Percentiles rank a stretch among this genome's conserved stretches.
Conservation (phyloP, 257 asterid genomes). For the Solanum ossicruentum region DNA sequence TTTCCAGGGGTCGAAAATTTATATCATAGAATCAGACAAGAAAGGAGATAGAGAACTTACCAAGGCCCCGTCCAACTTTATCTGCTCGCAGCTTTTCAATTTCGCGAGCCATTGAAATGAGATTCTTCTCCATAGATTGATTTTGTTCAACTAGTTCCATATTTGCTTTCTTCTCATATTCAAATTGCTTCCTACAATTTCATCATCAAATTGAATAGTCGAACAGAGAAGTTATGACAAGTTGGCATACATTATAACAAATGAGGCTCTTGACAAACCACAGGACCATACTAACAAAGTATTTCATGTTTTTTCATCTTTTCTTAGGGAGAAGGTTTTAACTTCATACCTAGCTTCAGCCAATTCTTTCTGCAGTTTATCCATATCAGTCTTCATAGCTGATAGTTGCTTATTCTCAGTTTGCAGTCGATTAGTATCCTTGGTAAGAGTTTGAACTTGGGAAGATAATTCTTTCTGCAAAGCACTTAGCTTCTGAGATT, state of each 20-base stretch:
- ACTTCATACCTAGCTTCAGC: conserved; percentile 56
- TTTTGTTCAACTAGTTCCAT: conserved; percentile 64
- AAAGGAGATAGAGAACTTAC: neutral
- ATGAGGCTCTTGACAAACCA: neutral
- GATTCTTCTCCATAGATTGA: conserved; percentile 60
- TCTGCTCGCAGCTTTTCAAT: conserved; percentile 77
- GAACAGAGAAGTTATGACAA: neutral
- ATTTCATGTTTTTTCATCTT: neutral
- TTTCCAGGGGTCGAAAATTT: neutral
- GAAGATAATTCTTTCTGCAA: conserved; percentile 51
- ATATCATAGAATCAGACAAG: neutral
- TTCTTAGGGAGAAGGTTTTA: neutral
- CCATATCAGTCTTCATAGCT: conserved; percentile 57
- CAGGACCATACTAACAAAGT: neutral
- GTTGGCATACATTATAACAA: neutral
- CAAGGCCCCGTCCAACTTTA: conserved; percentile 34
- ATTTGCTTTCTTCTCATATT: conserved; percentile 71
- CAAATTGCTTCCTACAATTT: conserved; percentile 46
- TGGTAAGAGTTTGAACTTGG: conserved; percentile 46
- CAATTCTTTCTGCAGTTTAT: conserved; percentile 56
- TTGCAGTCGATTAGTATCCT: conserved; percentile 47
- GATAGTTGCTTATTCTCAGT: conserved; percentile 53
- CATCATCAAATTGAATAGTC: neutral
- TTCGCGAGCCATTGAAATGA: conserved; percentile 83
- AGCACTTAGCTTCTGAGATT: conserved; percentile 47